A percentile compares a stretch with the other conserved stretches of the same genome.
Evolutionary conservation across 2,329 filamentous ascomycete species (phyloP).

Genomic region (Dactylellina sp.): DNA sequence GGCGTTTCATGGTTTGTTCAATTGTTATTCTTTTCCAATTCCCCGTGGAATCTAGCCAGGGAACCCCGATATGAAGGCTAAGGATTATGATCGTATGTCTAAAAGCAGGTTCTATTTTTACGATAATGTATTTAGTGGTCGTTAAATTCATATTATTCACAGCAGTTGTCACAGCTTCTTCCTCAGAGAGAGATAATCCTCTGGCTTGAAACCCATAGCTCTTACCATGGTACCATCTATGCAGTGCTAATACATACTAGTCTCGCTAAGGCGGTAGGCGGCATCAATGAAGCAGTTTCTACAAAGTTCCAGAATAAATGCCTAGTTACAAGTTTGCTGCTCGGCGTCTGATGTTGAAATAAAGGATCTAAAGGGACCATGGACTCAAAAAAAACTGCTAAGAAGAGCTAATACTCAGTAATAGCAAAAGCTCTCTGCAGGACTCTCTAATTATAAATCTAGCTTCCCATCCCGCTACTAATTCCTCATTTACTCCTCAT

Average conservation of each 20-base stretch:
- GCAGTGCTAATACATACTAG: slow-evolving; percentile 11
- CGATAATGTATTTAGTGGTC: no score
- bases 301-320: neutral
- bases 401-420: slow-evolving; percentile 31
- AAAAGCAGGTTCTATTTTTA: no score
- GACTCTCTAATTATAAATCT: slow-evolving; percentile 43
- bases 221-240: neutral
- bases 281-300: slow-evolving; percentile 5
- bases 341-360: slow-evolving; percentile 22
- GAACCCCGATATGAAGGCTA: no score
- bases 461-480: slow-evolving; percentile 29
- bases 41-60: neutral
- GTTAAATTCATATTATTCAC: neutral
- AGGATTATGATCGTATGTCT: no score
- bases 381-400: neutral
- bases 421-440: neutral
- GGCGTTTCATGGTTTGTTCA: slow-evolving; percentile 12
- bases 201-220: neutral
- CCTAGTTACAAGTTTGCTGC: slow-evolving; percentile 11
- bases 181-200: neutral
- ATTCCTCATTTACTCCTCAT: slow-evolving; percentile 17
- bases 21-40: neutral
- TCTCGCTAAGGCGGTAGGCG: slow-evolving; percentile 26
- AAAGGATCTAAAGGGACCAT: slow-evolving; percentile 15
- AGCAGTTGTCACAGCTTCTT: no score